Conservation (phyloP, 306 rosid species). For the Argentina anserina region DNA sequence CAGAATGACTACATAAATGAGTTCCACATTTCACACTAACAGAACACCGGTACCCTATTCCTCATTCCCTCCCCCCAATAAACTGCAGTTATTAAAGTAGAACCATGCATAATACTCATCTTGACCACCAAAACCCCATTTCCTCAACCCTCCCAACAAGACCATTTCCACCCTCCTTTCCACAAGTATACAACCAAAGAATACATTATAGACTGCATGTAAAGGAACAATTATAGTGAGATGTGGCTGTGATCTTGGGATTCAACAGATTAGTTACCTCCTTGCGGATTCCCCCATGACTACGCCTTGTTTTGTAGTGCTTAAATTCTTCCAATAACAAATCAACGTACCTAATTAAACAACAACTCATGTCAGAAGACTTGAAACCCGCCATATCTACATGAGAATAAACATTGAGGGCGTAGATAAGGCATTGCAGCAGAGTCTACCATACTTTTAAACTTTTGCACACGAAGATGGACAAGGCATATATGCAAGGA, state of each 20-base stretch:
- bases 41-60: too few species aligned
- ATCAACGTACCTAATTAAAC: constrained; percentile 76
- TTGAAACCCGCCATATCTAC: constrained; percentile 16
- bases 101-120: too few species aligned
- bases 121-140: neutral
- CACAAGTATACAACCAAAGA: too few species aligned
- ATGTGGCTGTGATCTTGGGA: neutral
- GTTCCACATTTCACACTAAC: neutral
- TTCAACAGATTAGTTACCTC: constrained; percentile 59
- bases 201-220: too few species aligned
- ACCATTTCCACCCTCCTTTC: too few species aligned
- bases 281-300: constrained; percentile 79
- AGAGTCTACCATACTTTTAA: neutral
- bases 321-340: constrained; percentile 95
- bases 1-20: neutral
- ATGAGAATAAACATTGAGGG: neutral
- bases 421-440: neutral
- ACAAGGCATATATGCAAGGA: neutral
- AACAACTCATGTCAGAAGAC: constrained; percentile 38
- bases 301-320: constrained; percentile 92
- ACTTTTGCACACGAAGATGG: neutral
- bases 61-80: too few species aligned
- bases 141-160: neutral
- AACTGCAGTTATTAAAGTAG: neutral
- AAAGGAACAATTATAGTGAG: neutral